Evolutionary conservation across 495 filamentous ascomycete species (phyloP).

Genomic region (Penicillium turbatum): DNA sequence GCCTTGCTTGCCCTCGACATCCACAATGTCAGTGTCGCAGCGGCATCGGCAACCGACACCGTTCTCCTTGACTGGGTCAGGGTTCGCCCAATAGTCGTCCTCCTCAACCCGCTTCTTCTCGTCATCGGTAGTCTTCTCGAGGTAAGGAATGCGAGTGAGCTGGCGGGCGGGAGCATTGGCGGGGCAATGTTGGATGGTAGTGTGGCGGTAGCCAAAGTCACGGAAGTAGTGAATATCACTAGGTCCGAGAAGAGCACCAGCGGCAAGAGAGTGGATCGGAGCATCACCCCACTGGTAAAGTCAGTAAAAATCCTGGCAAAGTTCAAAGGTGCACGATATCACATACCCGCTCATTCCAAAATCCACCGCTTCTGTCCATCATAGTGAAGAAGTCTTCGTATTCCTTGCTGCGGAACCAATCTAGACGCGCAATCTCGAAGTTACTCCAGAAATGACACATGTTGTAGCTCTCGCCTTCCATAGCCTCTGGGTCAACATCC

Average conservation of each 20-base stretch:
- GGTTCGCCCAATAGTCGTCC: slow-evolving; percentile 92
- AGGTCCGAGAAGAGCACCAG: slow-evolving; percentile 78
- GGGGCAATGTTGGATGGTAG: slow-evolving; percentile 97
- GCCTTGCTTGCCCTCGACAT: slow-evolving; percentile 95
- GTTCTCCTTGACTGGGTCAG: slow-evolving; percentile 85
- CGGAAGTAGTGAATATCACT: slow-evolving; percentile 97
- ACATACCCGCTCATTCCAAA: slow-evolving; percentile 97
- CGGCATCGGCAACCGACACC: slow-evolving; percentile 95
- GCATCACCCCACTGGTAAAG: slow-evolving; percentile 87
- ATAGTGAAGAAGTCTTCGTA: slow-evolving; percentile 99
- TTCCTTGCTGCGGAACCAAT: slow-evolving; percentile 92
- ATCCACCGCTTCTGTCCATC: slow-evolving; percentile 97
- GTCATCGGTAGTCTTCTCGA: slow-evolving; percentile 80
- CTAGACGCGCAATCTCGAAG: slow-evolving; percentile 93
- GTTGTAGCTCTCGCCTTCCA: slow-evolving; percentile 98
- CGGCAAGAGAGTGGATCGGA: slow-evolving; percentile 95
- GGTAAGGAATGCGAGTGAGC: slow-evolving; percentile 71
- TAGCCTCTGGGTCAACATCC: slow-evolving; percentile 84
- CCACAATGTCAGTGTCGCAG: slow-evolving; percentile 97
- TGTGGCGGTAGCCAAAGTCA: slow-evolving; percentile 97
- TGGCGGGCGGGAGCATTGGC: slow-evolving; percentile 93
- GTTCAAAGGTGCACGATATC: not conserved
- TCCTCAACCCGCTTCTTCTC: slow-evolving; percentile 87
- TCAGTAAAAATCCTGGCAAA: slow-evolving; percentile 4
- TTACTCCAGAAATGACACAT: slow-evolving; percentile 99